Conservation (phyloP, 108 stramenopile species). For the Heterococcus sp. region DNA sequence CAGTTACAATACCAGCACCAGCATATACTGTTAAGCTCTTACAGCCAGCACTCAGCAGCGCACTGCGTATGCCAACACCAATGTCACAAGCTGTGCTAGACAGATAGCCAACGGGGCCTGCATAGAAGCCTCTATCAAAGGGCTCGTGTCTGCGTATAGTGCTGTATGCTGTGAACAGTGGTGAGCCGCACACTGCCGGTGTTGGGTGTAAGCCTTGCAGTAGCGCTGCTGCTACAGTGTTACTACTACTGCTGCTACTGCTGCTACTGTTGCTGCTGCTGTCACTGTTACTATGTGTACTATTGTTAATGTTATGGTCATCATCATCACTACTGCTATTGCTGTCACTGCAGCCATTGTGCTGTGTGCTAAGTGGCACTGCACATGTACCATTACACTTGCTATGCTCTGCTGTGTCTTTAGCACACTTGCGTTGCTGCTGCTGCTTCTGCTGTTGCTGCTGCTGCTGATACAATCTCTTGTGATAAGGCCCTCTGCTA, state of each 20-base stretch:
- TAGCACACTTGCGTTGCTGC: neutral
- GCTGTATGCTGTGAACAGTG: conserved; percentile 2
- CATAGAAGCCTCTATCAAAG: conserved; percentile 40
- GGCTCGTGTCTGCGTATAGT: conserved; percentile 1
- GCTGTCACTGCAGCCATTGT: neutral
- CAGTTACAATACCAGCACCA: conserved; percentile 46
- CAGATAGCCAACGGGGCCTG: conserved; percentile 38
- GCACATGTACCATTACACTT: neutral
- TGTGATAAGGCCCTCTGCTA: neutral
- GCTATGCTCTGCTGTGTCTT: neutral
- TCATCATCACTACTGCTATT: neutral
- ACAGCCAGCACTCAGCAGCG: conserved; percentile 2
- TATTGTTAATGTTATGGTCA: neutral
- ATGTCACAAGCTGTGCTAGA: conserved; percentile 11
- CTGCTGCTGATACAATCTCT: neutral
- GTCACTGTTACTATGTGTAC: neutral
- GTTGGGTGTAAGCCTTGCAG: conserved; percentile 36
- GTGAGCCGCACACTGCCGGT: conserved; percentile 35
- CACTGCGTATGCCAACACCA: conserved; percentile 31
- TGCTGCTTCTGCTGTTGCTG: neutral
- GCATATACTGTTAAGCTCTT: conserved; percentile 10
- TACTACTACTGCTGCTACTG: neutral
- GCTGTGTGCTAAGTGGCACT: neutral
- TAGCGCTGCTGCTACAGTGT: neutral
- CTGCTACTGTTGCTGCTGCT: neutral